Evolutionary conservation across 169 alveolate genomes (phyloP), one percentile per base, ranked within the genome.

Genomic region (Plasmodium cynomolgi): DNA sequence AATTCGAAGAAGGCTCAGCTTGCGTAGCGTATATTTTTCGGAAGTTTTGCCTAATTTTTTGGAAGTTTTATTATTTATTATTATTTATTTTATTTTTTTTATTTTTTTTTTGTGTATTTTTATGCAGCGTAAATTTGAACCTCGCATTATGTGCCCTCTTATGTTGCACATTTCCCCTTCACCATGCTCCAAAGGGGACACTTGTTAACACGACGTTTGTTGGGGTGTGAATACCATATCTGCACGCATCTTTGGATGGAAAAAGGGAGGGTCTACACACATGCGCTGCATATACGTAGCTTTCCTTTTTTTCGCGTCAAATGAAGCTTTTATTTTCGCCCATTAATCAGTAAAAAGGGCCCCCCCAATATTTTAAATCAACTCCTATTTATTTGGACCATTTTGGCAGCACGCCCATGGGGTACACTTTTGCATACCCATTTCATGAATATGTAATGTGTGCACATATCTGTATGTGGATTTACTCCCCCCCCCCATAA

Each of bases 1-100:
- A 99, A 99, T 94, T 98, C 97, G 29, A 98, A 96, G 72, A 98
- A 96, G 92, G 96, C 97, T 26, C 96, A 96, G 15, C 88, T 97
- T 3, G 86, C 96, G 6, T 84, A 85, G 72, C 47, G 62, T 44
- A 44, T 6, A 50, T 41, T 13, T 26, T 83, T 26, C 4, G 5
- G 20, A n/a, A 33, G 17, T 33, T 17, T 20, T n/a, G n/a, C n/a
- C n/a, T n/a, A n/a, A 73, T 47, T 81, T 9, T 33, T 44, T 3
- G 29, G 41, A 44, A 44, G 13, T 13, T 17, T 3, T 11, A n/a
- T n/a, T n/a, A n/a, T n/a, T n/a, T n/a, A n/a, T n/a, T n/a, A n/a
- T n/a, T n/a, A n/a, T n/a, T n/a, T n/a, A n/a, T n/a, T n/a, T n/a
- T n/a, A n/a, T n/a, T n/a, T n/a, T n/a, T n/a, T n/a, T n/a, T n/a